Base-by-base conservation (phyloP, 192 early-diverging fungal genomes). In the Funneliformis mosseae region DNA sequence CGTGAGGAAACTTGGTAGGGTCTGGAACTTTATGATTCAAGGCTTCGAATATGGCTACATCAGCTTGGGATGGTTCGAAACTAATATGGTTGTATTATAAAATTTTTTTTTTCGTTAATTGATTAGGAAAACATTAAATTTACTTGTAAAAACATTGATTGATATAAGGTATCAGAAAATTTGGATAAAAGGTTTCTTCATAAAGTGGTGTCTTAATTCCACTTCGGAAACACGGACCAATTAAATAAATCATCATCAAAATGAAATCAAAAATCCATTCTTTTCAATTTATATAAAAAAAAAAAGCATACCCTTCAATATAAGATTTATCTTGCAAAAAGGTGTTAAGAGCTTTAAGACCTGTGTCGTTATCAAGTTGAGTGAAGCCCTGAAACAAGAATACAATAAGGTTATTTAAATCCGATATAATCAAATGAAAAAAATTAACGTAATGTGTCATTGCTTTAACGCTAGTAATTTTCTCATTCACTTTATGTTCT, bases 21-120 rank as follows among this genome's bases (percentile, higher is more conserved):
- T 91, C 88, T 81, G 95, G 95, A 77, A 91, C 94, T 69, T 86
- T 90, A 8, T 28, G 8, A 61, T 89, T 80, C 76, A 96, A 83
- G 42, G 91, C 90, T 80, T 94, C 91, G 87, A 95, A 97, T 85
- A 98, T 92, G 80, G 93, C 90, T 80, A 92, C 92, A 80, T 98
- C 97, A 84, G 93, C 93, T 83, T 93, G 90, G 84, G 93, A 89
- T 83, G 92, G 91, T 84, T 92, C 92, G 77, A 81, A 86, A 74
- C 93, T 94, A 87, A 46, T 48, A 33, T 8, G 21, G 45, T n/a
- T 28, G 61, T 28, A 55, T 21, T 68, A 55, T 45, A 59, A 76
- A 33, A 33, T 2, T 33, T 33, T 33, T 2, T 33, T 33, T 33
- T 48, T 76, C 10, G 12, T 33, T 60, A 76, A 41, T 48, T 59